These are phyloP conservation scores for Auricularia sp. DNA, from an alignment of 768 basidiomycete genomes.

Conservation along the genomic window DNA sequence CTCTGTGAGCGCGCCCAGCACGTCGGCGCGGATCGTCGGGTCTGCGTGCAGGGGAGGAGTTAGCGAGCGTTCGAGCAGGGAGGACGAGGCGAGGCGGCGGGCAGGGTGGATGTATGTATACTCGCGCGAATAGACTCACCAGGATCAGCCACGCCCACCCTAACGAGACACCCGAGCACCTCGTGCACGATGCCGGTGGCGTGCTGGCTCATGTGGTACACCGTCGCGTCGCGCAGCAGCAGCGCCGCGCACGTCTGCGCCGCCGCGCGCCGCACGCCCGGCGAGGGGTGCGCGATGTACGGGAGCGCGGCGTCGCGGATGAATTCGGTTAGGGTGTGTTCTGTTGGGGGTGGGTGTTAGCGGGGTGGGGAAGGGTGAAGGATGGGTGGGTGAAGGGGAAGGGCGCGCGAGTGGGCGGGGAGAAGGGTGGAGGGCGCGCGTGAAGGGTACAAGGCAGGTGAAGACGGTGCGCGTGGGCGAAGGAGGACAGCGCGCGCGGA, in stretches of 20 bases:
- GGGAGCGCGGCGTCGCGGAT: slow-evolving; percentile 85
- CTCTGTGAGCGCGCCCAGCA: slow-evolving; percentile 77
- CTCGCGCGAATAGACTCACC: too few relatives aligned
- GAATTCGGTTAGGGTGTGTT: slow-evolving; percentile 87
- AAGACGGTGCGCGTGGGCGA: too few relatives aligned
- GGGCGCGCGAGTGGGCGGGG: too few relatives aligned
- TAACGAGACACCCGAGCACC: slow-evolving; percentile 88
- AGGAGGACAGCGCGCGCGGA: too few relatives aligned
- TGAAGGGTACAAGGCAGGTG: too few relatives aligned
- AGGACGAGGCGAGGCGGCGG: too few relatives aligned
- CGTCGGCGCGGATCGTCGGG: slow-evolving; percentile 71
- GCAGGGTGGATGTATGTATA: too few relatives aligned
- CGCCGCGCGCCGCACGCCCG: slow-evolving; percentile 80
- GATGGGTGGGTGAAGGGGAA: too few relatives aligned
- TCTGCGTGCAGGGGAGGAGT: slow-evolving; percentile 26
- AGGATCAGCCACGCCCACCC: slow-evolving; percentile 92
- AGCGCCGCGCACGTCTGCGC: slow-evolving; percentile 86
- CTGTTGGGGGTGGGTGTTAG: not conserved
- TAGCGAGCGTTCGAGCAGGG: slow-evolving; percentile 44
- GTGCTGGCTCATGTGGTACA: slow-evolving; percentile 90
- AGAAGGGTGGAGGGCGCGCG: too few relatives aligned
- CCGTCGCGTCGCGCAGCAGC: slow-evolving; percentile 90
- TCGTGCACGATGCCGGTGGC: slow-evolving; percentile 96
- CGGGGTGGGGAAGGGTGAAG: too few relatives aligned
- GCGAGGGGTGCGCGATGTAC: slow-evolving; percentile 84